phyloP scores from a whole-genome alignment of 2,329 filamentous ascomycete species.

The Chaetomiaceae sp. region DNA sequence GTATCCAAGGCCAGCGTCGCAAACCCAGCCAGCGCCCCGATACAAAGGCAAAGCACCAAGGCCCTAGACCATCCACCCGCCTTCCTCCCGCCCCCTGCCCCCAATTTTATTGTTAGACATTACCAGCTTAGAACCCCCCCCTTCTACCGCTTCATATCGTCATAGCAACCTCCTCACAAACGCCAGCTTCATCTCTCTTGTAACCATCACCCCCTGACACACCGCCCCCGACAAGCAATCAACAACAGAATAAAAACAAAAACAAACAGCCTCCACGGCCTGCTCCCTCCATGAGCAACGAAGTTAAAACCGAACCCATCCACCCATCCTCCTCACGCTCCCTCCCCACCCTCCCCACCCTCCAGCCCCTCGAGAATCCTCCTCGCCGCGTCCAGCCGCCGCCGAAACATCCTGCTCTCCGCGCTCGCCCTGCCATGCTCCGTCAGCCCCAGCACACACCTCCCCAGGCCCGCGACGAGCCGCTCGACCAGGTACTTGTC shows the following conservation, averaged over 20 bases:
- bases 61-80: no score
- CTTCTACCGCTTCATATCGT: no score
- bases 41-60: no score
- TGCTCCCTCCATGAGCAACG: background rate
- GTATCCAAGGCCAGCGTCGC: background rate
- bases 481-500: conserved; percentile 56
- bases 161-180: background rate
- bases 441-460: conserved; percentile 53
- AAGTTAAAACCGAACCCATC: background rate
- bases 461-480: conserved; percentile 53
- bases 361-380: conserved; percentile 65
- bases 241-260: background rate
- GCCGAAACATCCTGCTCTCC: conserved; percentile 59
- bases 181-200: background rate
- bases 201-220: background rate
- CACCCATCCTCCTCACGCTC: background rate
- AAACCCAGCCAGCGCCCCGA: no score
- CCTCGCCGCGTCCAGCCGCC: conserved; percentile 68
- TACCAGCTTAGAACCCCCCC: background rate
- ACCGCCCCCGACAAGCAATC: background rate
- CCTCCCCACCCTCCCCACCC: background rate
- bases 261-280: no score
- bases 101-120: no score
- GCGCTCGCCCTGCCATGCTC: conserved; percentile 48
- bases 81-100: background rate